Evolutionary conservation across 1,284 basidiomycete species (phyloP).

Genomic region (Sanghuangporus sanghuang): DNA sequence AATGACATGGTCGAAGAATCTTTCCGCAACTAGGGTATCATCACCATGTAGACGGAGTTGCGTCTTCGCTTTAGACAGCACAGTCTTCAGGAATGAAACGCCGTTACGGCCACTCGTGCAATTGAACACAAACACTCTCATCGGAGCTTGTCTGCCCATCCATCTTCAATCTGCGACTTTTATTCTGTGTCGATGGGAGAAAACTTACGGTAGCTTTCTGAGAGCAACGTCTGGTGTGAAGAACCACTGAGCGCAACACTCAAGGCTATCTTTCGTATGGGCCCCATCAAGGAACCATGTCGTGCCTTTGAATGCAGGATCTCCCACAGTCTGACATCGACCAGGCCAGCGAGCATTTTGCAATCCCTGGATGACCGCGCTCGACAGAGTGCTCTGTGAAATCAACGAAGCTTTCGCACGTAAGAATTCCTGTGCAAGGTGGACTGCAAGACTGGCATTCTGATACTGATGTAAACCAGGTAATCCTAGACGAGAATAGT

Average conservation of each 20-base stretch:
- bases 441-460: slow-evolving; percentile 87
- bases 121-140: slow-evolving; percentile 86
- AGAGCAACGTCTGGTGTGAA: slow-evolving; percentile 43
- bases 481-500: slow-evolving; percentile 48
- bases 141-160: slow-evolving; percentile 24
- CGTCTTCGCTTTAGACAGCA: slow-evolving; percentile 45
- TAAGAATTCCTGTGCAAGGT: slow-evolving; percentile 71
- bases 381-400: slow-evolving; percentile 36
- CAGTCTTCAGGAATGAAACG: slow-evolving; percentile 58
- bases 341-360: slow-evolving; percentile 86
- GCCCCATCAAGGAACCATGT: slow-evolving; percentile 96
- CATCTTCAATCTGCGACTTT: background rate
- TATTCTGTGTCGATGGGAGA: background rate
- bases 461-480: slow-evolving; percentile 86
- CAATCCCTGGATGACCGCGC: slow-evolving; percentile 58
- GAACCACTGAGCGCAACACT: slow-evolving; percentile 88
- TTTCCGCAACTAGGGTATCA: slow-evolving; percentile 29
- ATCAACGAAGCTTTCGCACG: slow-evolving; percentile 30
- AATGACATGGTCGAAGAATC: slow-evolving; percentile 80
- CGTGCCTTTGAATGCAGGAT: slow-evolving; percentile 43
- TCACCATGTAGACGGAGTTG: slow-evolving; percentile 40
- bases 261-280: slow-evolving; percentile 89
- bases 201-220: slow-evolving; percentile 16
- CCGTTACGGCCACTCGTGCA: slow-evolving; percentile 91
- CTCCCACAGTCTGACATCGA: slow-evolving; percentile 83